Evolutionary conservation across 1,284 basidiomycete genomes (phyloP), one percentile per base, ranked within the genome.

Genomic region (Phlebopus sp.): DNA sequence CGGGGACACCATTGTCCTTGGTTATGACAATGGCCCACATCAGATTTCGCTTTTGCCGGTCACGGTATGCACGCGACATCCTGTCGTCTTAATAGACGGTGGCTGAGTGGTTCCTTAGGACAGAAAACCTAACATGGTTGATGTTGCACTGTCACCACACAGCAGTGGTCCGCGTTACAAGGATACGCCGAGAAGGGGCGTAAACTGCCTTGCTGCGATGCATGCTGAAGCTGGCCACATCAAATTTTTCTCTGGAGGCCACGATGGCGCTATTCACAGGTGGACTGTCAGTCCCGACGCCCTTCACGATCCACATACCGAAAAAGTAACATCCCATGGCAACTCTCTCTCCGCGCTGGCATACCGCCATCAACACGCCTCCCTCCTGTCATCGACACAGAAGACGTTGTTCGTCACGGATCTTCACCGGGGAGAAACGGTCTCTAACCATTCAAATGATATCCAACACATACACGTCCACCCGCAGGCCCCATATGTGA

Each of bases 391-490:
- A 55, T 64, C 64, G 55, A 55, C 62, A 44, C 59, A 67, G 43
- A 59, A 62, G 52, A 60, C 49, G 51, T 55, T 76, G 41, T 61
- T 60, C 53, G 57, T 54, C 45, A 67, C 65, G 55, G 62, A 67
- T 49, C 58, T 73, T 54, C 62, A 56, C 55, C 62, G 66, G 25
- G 50, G 55, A 37, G 53, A 38, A 40, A 56, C 57, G 38, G 53
- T 52, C 47, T 54, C 59, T 6, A 58, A 64, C 34, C 61, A 58
- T 18, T 74, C 71, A 31, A 72, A 73, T 47, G 57, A 52, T 17
- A 61, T 79, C 18, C 60, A 68, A 42, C 76, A 78, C 40, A 69
- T 79, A 35, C 77, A 81, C 55, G 56, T 71, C 21, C 69, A 74
- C 52, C 71, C 70, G 15, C 67, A 75, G 50, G 67, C 64, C 44